Base-by-base conservation (phyloP, 306 rosid genomes). In the Sindora glabra region DNA sequence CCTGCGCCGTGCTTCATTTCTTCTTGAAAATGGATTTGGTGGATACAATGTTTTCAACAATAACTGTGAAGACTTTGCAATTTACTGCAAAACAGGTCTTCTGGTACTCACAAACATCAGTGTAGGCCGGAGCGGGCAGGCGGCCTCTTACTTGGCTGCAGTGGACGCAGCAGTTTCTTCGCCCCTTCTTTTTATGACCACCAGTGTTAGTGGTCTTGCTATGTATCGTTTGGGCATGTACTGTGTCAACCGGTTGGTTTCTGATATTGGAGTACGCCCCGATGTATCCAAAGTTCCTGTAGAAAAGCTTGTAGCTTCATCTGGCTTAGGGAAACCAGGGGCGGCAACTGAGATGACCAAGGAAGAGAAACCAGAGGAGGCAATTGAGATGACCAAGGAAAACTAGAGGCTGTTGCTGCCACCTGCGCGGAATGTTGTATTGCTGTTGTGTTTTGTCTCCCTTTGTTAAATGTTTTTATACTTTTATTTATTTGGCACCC, bases 61-160 rank as follows among this genome's bases (percentile, higher is more conserved):
- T 51, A 91, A 88, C 68, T 85, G 95, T 22, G 88, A 91, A 61
- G 85, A 88, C 70, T 91, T 87, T 36, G 92, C 95, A 2, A 77
- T 85, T 44, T 91, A 91, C 70, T 91, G 95, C 74, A 91, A 91
- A 70, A 91, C 95, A 6, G 92, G 89, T 0, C 59, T 87, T 74
- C 84, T 81, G 21, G 70, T 75, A 26, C 9, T 13, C 40, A 49
- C 75, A 10, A 33, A 23, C 51, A 67, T 67, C 13, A 62, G 78
- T 1, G 74, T 77, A 5, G 89, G 92, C 9, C 40, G 76, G 64
- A 83, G 96, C 21, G 89, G 95, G 7, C 95, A 85, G 59, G 81
- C 81, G 9, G 53, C 83, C 1, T 79, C 95, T n/a, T 18, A 36
- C 12, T 0, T 71, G 12, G 81, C 92, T 11, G 96, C 74, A 11